Conservation (phyloP, 345 rosid species). For the Citrus trifoliata region DNA sequence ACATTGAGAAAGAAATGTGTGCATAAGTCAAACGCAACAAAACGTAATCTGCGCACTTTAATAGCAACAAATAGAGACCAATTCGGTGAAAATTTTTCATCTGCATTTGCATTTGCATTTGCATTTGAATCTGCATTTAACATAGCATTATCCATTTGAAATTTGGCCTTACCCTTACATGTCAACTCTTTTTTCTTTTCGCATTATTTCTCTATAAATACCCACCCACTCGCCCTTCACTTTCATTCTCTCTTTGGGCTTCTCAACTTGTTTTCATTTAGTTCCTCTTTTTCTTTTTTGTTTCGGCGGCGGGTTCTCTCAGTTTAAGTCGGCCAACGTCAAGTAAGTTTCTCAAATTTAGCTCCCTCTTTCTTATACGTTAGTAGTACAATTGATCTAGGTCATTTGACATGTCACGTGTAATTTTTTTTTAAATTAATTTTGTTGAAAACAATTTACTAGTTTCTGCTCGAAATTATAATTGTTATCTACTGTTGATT, state of each 20-base stretch:
- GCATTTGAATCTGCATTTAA: neutral
- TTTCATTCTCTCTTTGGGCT: neutral
- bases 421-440: too few relatives aligned
- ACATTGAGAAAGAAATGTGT: neutral
- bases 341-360: neutral
- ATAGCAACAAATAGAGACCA: neutral
- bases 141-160: neutral
- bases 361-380: too few relatives aligned
- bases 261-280: too few relatives aligned
- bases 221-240: neutral
- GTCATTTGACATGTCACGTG: too few relatives aligned
- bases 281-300: too few relatives aligned
- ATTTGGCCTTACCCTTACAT: too few relatives aligned
- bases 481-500: neutral
- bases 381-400: too few relatives aligned
- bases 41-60: constrained; percentile 1
- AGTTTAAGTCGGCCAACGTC: neutral
- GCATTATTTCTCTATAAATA: constrained; percentile 1
- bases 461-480: neutral
- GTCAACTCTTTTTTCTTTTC: neutral
- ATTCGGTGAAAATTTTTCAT: neutral
- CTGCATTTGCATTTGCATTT: neutral
- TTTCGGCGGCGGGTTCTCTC: neutral
- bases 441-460: neutral
- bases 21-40: neutral